Evolutionary conservation across 257 asterid species (phyloP), one percentile per base, ranked within the genome.

Genomic region (Capsicum pubescens): DNA sequence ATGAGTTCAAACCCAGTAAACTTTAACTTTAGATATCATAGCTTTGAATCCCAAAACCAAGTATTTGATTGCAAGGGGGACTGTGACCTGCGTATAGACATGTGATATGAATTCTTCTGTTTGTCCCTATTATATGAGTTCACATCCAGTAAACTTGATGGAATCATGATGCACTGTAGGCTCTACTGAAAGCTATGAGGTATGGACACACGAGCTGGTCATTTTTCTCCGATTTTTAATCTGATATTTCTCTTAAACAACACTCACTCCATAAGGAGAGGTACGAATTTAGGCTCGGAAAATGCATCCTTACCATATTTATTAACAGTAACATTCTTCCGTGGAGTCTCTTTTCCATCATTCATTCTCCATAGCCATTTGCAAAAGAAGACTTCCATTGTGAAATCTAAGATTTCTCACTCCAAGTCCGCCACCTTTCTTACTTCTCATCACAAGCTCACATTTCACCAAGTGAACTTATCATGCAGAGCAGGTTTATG

Each of bases 61-160:
- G 58, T 9, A 17, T 71, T 71, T 3, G 58, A 71, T 71, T 71
- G 17, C 0, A 9, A 70, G 36, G 78, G 8, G 4, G 9, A 0
- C n/a, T 17, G 35, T 5, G 26, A 71, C 58, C 3, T 2, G 15
- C 17, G 58, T 71, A 71, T 0, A n/a, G 46, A 58, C 3, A 71
- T 10, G 36, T 71, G 79, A 71, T 57, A 9, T 46, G 6, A 46
- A 44, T 46, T 71, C 57, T 17, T 46, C 10, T 71, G 39, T 71
- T 71, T n/a, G 46, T 71, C 79, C n/a, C 3, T 72, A 12, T 48
- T 72, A 42, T 72, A 6, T 50, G 42, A 48, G 80, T 72, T 72
- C 59, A 72, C 46, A 39, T 71, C 46, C 80, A 46, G 80, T 1
- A 15, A 68, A 16, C 77, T 39, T 39, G n/a, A n/a, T n/a, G n/a